Percentiles rank a stretch among this genome's conserved stretches.
Conservation (phyloP, 2,329 filamentous ascomycete species). For the Pseudopyricularia cyperi region DNA sequence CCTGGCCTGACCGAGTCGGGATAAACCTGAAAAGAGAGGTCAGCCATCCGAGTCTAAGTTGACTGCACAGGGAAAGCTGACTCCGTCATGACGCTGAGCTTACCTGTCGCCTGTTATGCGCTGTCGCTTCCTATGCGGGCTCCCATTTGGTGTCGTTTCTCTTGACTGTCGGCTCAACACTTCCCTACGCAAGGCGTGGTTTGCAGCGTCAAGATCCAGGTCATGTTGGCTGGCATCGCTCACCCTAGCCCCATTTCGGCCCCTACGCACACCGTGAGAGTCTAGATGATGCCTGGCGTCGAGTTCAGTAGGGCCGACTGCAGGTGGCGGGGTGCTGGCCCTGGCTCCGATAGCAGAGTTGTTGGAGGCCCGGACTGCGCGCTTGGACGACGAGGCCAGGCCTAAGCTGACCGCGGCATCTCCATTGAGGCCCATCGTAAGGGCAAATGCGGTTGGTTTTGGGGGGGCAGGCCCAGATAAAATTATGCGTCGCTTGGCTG, state of each 20-base stretch:
- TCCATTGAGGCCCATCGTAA: constrained; percentile 3
- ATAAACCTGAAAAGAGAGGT: constrained; percentile 57
- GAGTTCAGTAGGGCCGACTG: constrained; percentile 26
- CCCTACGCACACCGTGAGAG: constrained; percentile 16
- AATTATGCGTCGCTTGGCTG: not conserved
- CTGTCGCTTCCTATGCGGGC: constrained; percentile 45
- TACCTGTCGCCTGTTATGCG: constrained; percentile 51
- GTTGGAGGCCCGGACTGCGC: constrained; percentile 18
- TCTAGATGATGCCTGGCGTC: constrained; percentile 28
- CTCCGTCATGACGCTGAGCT: constrained; percentile 7
- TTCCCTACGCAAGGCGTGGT: constrained; percentile 37
- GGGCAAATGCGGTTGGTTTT: not conserved
- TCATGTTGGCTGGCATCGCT: constrained; percentile 21
- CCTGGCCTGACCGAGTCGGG: constrained; percentile 82
- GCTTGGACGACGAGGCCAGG: constrained; percentile 13
- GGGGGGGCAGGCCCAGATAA: not conserved
- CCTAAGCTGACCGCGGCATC: constrained; percentile 8
- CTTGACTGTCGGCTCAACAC: constrained; percentile 31
- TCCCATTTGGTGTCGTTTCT: constrained; percentile 38
- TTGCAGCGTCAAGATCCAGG: constrained; percentile 36
- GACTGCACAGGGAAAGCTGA: not conserved
- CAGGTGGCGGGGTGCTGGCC: constrained; percentile 27
- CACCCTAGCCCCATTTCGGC: constrained; percentile 20
- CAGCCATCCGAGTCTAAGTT: not conserved
- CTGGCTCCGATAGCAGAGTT: constrained; percentile 20